A percentile compares a stretch with the other conserved stretches of the same genome.
These are phyloP conservation scores for Nakazawaea sp. DNA, from an alignment of 805 yeast species.

Conservation along the genomic window DNA sequence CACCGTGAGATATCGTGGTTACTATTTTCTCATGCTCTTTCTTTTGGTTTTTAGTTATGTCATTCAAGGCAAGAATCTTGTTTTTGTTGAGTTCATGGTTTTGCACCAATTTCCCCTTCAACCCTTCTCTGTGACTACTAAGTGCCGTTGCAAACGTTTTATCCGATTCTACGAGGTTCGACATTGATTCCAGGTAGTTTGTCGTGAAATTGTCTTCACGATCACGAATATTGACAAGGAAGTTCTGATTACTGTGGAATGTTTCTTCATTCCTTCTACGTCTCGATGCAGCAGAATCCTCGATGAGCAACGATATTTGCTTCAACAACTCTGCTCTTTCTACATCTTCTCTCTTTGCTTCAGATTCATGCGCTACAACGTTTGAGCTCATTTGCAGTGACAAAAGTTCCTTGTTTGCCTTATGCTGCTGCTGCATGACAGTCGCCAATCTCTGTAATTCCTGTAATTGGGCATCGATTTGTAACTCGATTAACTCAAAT, in stretches of 20 bases:
- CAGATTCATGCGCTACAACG: background rate
- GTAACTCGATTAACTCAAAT: slow-evolving; percentile 1
- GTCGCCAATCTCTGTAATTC: background rate
- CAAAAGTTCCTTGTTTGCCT: background rate
- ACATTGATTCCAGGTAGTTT: background rate
- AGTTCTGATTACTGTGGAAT: background rate
- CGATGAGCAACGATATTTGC: background rate
- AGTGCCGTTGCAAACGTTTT: slow-evolving; percentile 1
- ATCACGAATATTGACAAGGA: background rate
- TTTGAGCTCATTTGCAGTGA: background rate
- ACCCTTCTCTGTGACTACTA: background rate
- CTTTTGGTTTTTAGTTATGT: no score
- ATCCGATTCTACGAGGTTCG: slow-evolving; percentile 4
- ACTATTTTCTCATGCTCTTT: no score
- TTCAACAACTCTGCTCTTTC: background rate
- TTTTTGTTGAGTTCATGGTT: background rate
- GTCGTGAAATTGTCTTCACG: background rate
- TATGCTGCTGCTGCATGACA: background rate
- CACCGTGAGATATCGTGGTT: no score
- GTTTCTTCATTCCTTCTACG: background rate
- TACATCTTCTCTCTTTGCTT: background rate
- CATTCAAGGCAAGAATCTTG: no score
- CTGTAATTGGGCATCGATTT: background rate
- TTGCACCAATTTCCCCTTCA: background rate
- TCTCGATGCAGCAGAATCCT: background rate